These are phyloP conservation scores for Dictyostelium gargantuum DNA, from an alignment of 208 protist species.

Conservation along the genomic window DNA sequence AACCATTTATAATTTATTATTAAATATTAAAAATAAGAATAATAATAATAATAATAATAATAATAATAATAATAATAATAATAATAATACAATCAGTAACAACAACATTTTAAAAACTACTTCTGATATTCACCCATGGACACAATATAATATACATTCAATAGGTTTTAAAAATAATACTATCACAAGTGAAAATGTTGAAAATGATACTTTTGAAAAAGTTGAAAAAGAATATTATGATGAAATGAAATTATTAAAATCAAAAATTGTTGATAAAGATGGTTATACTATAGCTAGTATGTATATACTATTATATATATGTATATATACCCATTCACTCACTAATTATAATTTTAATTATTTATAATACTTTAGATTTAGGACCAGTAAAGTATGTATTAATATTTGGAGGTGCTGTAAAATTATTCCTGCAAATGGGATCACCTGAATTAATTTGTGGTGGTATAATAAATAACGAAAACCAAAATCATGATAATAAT, in stretches of 20 bases:
- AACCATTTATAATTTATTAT: no score
- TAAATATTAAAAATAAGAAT: neutral
- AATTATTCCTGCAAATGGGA: neutral
- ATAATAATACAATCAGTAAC: neutral
- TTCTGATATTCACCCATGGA: neutral
- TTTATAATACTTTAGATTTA: neutral
- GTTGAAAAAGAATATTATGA: neutral
- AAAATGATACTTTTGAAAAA: neutral
- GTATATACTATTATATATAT: neutral
- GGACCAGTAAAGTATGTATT: neutral
- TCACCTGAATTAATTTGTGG: neutral
- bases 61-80: neutral
- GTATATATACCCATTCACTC: neutral
- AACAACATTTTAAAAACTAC: neutral
- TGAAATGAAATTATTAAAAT: neutral
- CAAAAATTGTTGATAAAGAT: neutral
- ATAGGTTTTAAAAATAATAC: neutral
- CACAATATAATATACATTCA: neutral
- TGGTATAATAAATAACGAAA: no score
- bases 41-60: neutral
- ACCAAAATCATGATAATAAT: no score
- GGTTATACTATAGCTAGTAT: neutral
- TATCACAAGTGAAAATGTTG: neutral
- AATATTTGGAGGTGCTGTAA: neutral
- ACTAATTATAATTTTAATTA: neutral